Evolutionary conservation across 352 stramenopile genomes (phyloP).

Genomic region (Globisporangium spiculum): DNA sequence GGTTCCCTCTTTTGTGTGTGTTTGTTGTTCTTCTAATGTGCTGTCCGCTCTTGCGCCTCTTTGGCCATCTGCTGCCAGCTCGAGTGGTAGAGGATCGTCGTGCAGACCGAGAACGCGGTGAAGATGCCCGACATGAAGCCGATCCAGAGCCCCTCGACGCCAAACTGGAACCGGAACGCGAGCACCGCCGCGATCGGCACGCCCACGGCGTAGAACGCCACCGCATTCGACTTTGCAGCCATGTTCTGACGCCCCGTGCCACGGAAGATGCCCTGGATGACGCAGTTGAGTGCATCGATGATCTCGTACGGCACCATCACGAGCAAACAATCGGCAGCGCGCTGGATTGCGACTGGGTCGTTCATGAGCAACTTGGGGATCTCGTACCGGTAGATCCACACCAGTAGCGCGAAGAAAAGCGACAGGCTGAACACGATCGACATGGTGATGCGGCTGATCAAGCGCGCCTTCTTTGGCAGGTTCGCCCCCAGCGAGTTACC

Average conservation of each 20-base stretch:
- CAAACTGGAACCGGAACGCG: conserved; percentile 38
- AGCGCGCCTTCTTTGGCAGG: conserved; percentile 41
- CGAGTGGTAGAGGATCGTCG: conserved; percentile 20
- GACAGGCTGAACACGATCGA: conserved; percentile 29
- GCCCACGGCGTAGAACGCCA: conserved; percentile 75
- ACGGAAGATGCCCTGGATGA: conserved; percentile 72
- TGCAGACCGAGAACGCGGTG: conserved; percentile 16
- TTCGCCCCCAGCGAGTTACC: conserved; percentile 74
- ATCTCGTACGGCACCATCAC: conserved; percentile 64
- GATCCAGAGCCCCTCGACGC: conserved; percentile 74
- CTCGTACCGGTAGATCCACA: conserved; percentile 36
- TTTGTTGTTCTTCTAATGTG: conserved; percentile 10
- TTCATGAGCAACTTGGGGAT: conserved; percentile 47
- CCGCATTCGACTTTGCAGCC: conserved; percentile 58
- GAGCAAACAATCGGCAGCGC: conserved; percentile 44
- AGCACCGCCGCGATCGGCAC: conserved; percentile 64
- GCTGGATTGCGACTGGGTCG: conserved; percentile 32
- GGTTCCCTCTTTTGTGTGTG: neutral
- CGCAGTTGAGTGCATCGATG: conserved; percentile 65
- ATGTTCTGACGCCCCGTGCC: conserved; percentile 64
- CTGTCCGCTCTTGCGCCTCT: conserved; percentile 22
- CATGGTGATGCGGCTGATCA: conserved; percentile 44
- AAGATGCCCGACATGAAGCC: conserved; percentile 62
- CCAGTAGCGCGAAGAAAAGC: conserved; percentile 27
- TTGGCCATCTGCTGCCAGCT: conserved; percentile 24